Evolutionary conservation across 331 rosid genomes (phyloP), one percentile per base, ranked within the genome.

Genomic region (Quercus lobata): DNA sequence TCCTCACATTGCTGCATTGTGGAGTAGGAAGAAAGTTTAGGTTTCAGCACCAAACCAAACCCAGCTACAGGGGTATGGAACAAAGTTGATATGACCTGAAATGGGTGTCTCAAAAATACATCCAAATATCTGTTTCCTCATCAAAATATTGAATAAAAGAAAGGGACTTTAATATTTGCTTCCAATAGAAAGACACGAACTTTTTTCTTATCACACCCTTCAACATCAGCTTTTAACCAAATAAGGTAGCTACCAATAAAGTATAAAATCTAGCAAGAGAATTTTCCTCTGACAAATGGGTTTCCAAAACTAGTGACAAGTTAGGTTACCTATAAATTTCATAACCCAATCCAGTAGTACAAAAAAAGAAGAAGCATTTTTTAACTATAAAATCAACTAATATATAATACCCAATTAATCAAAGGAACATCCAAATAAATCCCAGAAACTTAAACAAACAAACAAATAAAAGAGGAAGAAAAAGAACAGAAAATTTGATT

Each of bases 261-360:
- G 24, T 14, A 21, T 14, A 84, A 49, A 19, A 27, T 25, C 19
- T 17, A 19, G 57, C 11, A 35, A 25, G 49, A 56, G 24, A 56
- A 81, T 72, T 49, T 24, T 46, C 41, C 73, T 21, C 75, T 74
- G 77, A 79, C 79, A 27, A 30, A 30, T 30, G 21, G 68, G 70
- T 29, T 54, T 32, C 62, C 49, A 15, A 61, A 75, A 55, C 4
- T 35, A 69, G 56, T 7, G 32, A 53, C 74, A 41, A 41, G 49
- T 8, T 41, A 41, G 12, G 3, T 41, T 27, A 62, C 35, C 15
- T 22, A 75, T 57, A 25, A 71, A 9, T 69, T 69, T 56, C 57
- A 62, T 61, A 22, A 32, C 73, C 32, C 56, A 37, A 11, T 69
- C 10, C 19, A 44, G 55, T 27, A 69, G 56, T 14, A 44, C 22